Base-by-base conservation (phyloP, 225 moss, liverwort and hornwort species). In the Neckera pumila region DNA sequence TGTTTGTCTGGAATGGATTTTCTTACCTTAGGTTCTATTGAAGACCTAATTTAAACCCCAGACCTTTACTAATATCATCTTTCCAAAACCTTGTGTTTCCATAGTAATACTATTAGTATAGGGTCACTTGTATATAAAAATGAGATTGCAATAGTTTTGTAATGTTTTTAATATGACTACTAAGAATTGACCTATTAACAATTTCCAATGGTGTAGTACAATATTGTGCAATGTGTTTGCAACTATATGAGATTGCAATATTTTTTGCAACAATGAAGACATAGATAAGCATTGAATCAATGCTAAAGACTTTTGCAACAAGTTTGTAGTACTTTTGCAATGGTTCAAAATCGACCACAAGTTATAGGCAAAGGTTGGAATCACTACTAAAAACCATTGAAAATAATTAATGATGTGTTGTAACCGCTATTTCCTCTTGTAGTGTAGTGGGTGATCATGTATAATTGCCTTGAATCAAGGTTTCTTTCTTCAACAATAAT, bases 391-490 rank as follows among this genome's bases (percentile, higher is more conserved):
- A 28, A 28, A 80, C 0, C 4, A 42, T 20, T 58, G 30, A 28
- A 59, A 40, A 12, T 40, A 40, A 27, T 17, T 5, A 58, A 27
- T 58, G 59, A 30, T 27, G 4, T 57, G 2, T 57, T 79, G 25
- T 12, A 57, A 25, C 1, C 2, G 1, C 57, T 7, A 56, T 21
- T 38, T 53, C 34, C 0, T 34, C 0, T 34, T 34, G 34, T 22
- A 22, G 14, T 34, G 34, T 22, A 22, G 9, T 34, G 3, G 53
- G 9, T 75, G 20, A 76, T 76, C 0, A 47, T 0, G 6, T 53
- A 53, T n/a, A 1, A 54, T 9, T 25, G 17, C 7, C 16, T 0
- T 76, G 1, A 78, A 78, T 26, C 2, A 2, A 0, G 11, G 7
- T 10, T 13, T 51, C 1, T 51, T 21, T 76, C 7, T 51, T 51